These are phyloP conservation scores for Eucalyptus albens DNA, from an alignment of 345 rosid genomes.

Conservation along the genomic window DNA sequence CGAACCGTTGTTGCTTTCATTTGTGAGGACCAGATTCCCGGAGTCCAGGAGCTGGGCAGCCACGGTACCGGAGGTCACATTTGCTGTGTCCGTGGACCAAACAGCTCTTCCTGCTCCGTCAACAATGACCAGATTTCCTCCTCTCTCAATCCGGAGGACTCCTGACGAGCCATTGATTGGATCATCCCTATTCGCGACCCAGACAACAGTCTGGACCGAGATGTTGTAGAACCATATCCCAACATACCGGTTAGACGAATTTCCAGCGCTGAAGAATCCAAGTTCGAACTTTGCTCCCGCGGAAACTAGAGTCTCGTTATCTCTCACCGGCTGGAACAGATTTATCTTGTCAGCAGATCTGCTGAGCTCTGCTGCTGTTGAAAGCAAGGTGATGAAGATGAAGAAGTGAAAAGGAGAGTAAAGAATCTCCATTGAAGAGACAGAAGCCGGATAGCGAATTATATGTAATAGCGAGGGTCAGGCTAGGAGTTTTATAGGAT, in stretches of 20 bases:
- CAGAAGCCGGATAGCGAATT: not conserved
- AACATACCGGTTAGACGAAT: not conserved
- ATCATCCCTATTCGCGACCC: conserved; percentile 26
- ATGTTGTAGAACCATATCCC: not conserved
- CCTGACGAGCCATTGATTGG: conserved; percentile 7
- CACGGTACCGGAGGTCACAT: not conserved
- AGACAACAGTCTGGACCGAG: not conserved
- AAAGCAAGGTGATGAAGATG: not conserved
- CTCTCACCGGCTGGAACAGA: not conserved
- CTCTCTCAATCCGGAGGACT: not conserved
- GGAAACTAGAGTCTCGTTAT: not conserved
- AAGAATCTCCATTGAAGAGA: not conserved
- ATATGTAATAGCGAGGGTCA: not conserved
- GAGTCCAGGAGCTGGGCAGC: not conserved
- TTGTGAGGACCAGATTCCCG: conserved; percentile 12
- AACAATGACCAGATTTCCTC: not conserved
- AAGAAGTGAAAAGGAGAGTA: not conserved
- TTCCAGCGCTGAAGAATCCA: not conserved
- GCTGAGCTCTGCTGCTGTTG: not conserved
- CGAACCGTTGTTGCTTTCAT: not conserved
- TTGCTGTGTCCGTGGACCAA: not conserved
- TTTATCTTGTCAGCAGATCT: not conserved
- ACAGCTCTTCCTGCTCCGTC: not conserved
- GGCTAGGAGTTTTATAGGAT: not conserved
- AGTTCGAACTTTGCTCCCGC: not conserved